Evolutionary conservation across 1,284 basidiomycete species (phyloP), one percentile per base, ranked within the genome.

Genomic region (Leccinum subfulvum): DNA sequence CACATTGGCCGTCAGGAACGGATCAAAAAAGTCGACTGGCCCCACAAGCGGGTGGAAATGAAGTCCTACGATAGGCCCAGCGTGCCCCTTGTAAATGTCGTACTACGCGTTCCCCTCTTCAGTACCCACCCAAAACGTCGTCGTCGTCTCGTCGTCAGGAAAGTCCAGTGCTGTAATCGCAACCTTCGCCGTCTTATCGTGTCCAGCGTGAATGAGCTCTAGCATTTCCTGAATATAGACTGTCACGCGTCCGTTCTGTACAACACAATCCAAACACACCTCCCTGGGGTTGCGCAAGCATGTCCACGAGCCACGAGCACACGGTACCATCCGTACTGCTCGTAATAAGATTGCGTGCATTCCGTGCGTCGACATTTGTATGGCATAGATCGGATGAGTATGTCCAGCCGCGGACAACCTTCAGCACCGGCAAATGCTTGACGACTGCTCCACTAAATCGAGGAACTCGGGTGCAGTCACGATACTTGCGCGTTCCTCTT

Each of bases 341-440:
- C 16, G 94, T 95, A 62, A 99, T 94, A 61, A 99, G 80, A 72
- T 97, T 97, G 76, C 98, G 95, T 4, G 97, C 97, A 74, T 99
- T 98, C 74, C 98, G 96, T 3, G 96, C 97, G 10, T 97, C 97
- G 23, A 98, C 86, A 98, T 94, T 69, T 93, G 90, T 85, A 99
- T 95, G 0, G 92, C 91, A 79, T 99, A 99, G 49, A 99, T 95
- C 2, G 97, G 97, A 76, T 99, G 97, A 2, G 97, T 98, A 74
- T 99, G 97, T 0, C 97, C 97, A 30, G 92, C 88, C 2, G 95
- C 93, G 6, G 94, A 96, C 53, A 99, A 79, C 0, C 79, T 98
- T 99, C 64, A 98, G 83, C 1, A 98, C 94, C 0, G 97, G 97
- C 4, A 98, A 80, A 71, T 97, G 94, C 70, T 97, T 95, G 91